Evolutionary conservation across 192 early-diverging fungal genomes (phyloP), one percentile per base, ranked within the genome.

Genomic region (Pilaira anomala): DNA sequence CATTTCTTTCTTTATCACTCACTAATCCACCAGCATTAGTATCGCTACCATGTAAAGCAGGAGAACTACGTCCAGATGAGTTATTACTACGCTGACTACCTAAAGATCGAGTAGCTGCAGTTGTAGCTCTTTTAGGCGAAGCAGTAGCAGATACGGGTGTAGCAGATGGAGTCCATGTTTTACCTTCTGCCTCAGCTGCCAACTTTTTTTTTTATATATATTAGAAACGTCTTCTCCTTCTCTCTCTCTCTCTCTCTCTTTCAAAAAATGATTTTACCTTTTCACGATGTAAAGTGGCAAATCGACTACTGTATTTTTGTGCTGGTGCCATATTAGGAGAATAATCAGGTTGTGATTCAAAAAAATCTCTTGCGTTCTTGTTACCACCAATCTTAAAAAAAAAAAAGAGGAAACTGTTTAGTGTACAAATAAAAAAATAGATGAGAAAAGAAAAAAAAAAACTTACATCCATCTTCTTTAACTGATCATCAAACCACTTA

Each of bases 401-500:
- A 16, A 65, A 58, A 19, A 7, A n/a, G n/a, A n/a, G n/a, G n/a
- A n/a, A n/a, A n/a, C n/a, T n/a, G n/a, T n/a, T n/a, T 41, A 36
- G 11, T 36, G 11, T 36, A 36, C 33, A 6, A 52, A 13, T 33
- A 54, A 54, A 48, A 36, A 16, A 33, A 33, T 12, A 33, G 13
- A 67, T 2, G 33, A n/a, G 9, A 44, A 48, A 48, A 9, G 41
- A 40, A 40, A 49, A 57, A 48, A 59, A 14, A 24, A 60, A 18
- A 52, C 66, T 66, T 75, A 89, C 66, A 57, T 88, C 78, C 95
- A 99, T 99, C 55, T 94, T 88, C 71, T 91, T 94, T 56, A 93
- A 76, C 74, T 99, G 97, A 75, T 97, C 94, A 28, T 91, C 87
- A 39, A 83, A 88, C 95, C 95, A 99, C 67, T 91, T 91, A 76